A percentile compares a stretch with the other conserved stretches of the same genome.
Conservation (phyloP, 352 stramenopile genomes). For the Stramenopiles sp. region DNA sequence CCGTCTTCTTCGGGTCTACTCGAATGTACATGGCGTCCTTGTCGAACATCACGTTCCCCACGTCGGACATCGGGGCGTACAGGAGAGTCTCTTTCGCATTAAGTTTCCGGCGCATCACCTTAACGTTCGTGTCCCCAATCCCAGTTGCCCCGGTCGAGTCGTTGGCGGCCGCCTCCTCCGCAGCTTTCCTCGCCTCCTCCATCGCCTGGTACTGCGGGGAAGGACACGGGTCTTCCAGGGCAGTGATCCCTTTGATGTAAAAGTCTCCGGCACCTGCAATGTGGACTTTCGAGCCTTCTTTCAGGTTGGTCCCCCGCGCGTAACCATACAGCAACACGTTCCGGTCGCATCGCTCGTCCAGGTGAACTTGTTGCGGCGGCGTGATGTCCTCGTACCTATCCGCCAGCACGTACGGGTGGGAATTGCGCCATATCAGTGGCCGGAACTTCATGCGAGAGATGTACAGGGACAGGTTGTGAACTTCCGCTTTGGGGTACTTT, state of each 20-base stretch:
- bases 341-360: slow-evolving; percentile 68
- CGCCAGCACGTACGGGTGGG: slow-evolving; percentile 95
- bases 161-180: neutral
- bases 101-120: slow-evolving; percentile 26
- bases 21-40: slow-evolving; percentile 99
- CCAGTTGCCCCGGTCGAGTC: neutral
- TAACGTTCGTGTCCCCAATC: neutral
- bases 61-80: slow-evolving; percentile 77
- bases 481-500: slow-evolving; percentile 98
- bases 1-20: slow-evolving; percentile 32
- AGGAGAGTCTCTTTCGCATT: slow-evolving; percentile 81
- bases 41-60: slow-evolving; percentile 93
- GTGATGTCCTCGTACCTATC: slow-evolving; percentile 96
- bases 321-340: slow-evolving; percentile 94
- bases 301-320: slow-evolving; percentile 91
- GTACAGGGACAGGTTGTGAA: slow-evolving; percentile 90
- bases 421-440: slow-evolving; percentile 92
- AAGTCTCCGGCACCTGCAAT: slow-evolving; percentile 95
- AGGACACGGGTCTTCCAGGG: slow-evolving; percentile 85
- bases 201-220: slow-evolving; percentile 42
- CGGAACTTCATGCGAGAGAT: slow-evolving; percentile 93
- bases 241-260: slow-evolving; percentile 73
- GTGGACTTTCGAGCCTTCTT: slow-evolving; percentile 78
- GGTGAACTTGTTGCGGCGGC: slow-evolving; percentile 69
- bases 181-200: neutral